These are phyloP conservation scores for Penicillium silybi DNA, from an alignment of 495 filamentous ascomycete species.

Conservation along the genomic window DNA sequence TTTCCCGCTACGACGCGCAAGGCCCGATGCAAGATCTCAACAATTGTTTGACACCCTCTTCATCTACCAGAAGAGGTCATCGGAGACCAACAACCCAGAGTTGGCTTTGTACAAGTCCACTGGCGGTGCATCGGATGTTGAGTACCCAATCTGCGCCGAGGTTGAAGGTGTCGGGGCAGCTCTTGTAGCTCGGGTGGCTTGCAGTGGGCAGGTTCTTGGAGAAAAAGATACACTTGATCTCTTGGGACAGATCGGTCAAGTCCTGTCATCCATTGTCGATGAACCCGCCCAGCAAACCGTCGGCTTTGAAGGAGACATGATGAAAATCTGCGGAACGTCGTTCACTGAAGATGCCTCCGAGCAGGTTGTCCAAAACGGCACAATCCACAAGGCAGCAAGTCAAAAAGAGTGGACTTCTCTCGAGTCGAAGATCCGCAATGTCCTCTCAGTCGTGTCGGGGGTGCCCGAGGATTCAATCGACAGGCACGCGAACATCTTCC, in stretches of 20 bases:
- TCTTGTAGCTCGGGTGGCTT: conserved; percentile 66
- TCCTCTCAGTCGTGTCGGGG: conserved; percentile 61
- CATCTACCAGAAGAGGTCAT: conserved; percentile 63
- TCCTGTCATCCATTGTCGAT: conserved; percentile 50
- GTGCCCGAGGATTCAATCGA: conserved; percentile 57
- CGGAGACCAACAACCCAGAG: neutral
- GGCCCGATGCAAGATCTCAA: conserved; percentile 19
- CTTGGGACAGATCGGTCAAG: conserved; percentile 49
- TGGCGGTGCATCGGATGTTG: conserved; percentile 57
- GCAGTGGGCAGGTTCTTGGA: conserved; percentile 52
- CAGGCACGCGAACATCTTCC: conserved; percentile 67
- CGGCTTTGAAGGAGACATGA: conserved; percentile 38
- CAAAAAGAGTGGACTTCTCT: conserved; percentile 14
- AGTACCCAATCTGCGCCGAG: conserved; percentile 78
- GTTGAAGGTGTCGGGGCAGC: conserved; percentile 56
- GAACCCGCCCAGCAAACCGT: conserved; percentile 47
- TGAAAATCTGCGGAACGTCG: conserved; percentile 51
- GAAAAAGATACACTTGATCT: conserved; percentile 39
- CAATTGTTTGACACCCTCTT: conserved; percentile 79
- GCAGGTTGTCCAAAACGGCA: neutral
- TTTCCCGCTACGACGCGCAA: conserved; percentile 40
- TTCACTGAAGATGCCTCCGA: conserved; percentile 18
- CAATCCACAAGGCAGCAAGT: neutral
- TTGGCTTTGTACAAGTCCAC: conserved; percentile 50
- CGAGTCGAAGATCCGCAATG: conserved; percentile 54